Percentiles rank a stretch among this genome's conserved stretches.
phyloP scores from a whole-genome alignment of 495 filamentous ascomycete species.

The Elasticomyces elasticus region DNA sequence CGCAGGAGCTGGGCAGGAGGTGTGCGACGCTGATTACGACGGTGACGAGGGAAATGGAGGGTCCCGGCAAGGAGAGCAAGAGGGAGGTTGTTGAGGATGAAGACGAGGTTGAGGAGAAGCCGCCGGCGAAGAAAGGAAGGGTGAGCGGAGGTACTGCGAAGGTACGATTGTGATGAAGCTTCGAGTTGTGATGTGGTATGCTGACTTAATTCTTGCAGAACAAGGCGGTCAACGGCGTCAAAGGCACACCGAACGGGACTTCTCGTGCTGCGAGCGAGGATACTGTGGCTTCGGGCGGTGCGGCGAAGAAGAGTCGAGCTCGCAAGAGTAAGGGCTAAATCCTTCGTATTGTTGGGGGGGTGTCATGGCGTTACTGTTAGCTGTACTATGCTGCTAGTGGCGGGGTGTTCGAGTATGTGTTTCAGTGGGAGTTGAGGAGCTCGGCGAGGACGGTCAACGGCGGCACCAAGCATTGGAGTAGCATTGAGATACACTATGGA shows the following conservation, averaged over 20 bases:
- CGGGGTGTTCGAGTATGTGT: too few relatives aligned
- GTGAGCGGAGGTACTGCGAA: slow-evolving; percentile 41
- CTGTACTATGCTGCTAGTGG: background rate
- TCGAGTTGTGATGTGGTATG: background rate
- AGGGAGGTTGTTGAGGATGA: slow-evolving; percentile 67
- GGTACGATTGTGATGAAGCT: slow-evolving; percentile 2
- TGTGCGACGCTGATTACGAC: slow-evolving; percentile 93
- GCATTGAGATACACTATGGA: too few relatives aligned
- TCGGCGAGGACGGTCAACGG: background rate
- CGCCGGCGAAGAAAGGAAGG: slow-evolving; percentile 88
- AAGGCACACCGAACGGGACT: slow-evolving; percentile 44
- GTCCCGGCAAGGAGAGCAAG: slow-evolving; percentile 47
- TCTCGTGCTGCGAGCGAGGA: slow-evolving; percentile 50
- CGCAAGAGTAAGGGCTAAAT: slow-evolving; percentile 6
- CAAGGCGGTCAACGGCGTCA: slow-evolving; percentile 51
- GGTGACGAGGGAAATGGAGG: slow-evolving; percentile 84
- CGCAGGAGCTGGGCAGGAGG: slow-evolving; percentile 79
- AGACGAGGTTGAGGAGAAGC: slow-evolving; percentile 57
- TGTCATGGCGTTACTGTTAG: background rate
- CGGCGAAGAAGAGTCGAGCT: slow-evolving; percentile 24
- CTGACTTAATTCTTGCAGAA: slow-evolving; percentile 35
- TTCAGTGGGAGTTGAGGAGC: background rate
- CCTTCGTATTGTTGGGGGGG: background rate
- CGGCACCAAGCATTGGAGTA: too few relatives aligned
- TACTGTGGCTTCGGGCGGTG: slow-evolving; percentile 35